phyloP scores from a whole-genome alignment of 1,139 yeast genomes.

The Lodderomyces jiufengensis region DNA sequence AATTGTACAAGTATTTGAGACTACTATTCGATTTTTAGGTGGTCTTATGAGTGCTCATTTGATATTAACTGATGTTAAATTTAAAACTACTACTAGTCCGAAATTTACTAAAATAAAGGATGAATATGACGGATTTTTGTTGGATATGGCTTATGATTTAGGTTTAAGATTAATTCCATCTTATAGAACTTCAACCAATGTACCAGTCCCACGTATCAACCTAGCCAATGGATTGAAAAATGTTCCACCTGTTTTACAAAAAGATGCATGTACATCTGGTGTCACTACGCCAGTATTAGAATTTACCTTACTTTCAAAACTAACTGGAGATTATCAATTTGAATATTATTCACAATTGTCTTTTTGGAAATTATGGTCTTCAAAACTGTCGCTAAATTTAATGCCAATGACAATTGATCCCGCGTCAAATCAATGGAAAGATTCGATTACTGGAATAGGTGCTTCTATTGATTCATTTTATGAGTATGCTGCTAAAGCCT shows the following conservation, averaged over 20 bases:
- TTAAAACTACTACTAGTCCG: not conserved
- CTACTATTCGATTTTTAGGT: constrained; percentile 75
- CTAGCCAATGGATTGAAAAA: constrained; percentile 48
- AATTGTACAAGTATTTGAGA: constrained; percentile 82
- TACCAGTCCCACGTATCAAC: constrained; percentile 76
- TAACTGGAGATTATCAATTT: constrained; percentile 72
- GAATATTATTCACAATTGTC: constrained; percentile 61
- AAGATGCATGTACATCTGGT: constrained; percentile 83
- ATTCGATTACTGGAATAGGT: constrained; percentile 73
- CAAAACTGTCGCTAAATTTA: constrained; percentile 58
- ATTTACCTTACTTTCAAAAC: constrained; percentile 64
- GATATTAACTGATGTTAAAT: constrained; percentile 48
- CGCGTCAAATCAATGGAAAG: constrained; percentile 51
- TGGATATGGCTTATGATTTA: constrained; percentile 66
- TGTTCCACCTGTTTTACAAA: constrained; percentile 39
- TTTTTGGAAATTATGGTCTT: constrained; percentile 68
- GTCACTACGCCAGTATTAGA: constrained; percentile 81
- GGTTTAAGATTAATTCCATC: constrained; percentile 68
- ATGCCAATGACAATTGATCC: constrained; percentile 81
- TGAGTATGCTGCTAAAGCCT: constrained; percentile 79
- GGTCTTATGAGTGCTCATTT: constrained; percentile 77
- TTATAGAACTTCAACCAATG: constrained; percentile 53
- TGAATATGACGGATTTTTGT: constrained; percentile 64
- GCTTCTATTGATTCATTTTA: constrained; percentile 93
- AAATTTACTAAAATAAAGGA: constrained; percentile 19